Evolutionary conservation across 2,329 filamentous ascomycete genomes (phyloP).

Genomic region (Coniochaeta pulveracea): DNA sequence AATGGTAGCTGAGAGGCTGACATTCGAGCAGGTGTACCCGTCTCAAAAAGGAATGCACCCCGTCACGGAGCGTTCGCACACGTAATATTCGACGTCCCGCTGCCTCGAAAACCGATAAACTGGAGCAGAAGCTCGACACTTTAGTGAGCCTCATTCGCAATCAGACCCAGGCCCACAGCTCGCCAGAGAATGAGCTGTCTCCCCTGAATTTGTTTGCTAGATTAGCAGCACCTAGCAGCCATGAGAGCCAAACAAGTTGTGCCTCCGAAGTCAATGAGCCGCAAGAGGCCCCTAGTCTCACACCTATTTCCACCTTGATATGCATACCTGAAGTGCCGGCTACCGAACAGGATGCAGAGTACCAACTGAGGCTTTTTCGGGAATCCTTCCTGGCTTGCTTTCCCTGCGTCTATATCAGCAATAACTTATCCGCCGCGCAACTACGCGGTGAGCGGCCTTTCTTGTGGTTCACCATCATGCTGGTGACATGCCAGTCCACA

Average conservation of each 20-base stretch:
- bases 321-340: conserved; percentile 7
- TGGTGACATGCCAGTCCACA: conserved; percentile 29
- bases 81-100: conserved; percentile 19
- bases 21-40: conserved; percentile 20
- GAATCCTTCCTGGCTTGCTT: conserved; percentile 27
- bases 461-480: conserved; percentile 38
- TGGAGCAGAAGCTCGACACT: conserved; percentile 39
- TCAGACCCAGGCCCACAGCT: conserved; percentile 7
- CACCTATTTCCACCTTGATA: conserved; percentile 10
- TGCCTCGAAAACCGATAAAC: conserved; percentile 26
- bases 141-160: conserved; percentile 30
- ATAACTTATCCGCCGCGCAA: conserved; percentile 22
- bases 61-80: conserved; percentile 28
- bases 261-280: conserved; percentile 8
- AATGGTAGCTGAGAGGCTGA: conserved; percentile 5
- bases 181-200: not conserved
- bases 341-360: conserved; percentile 10
- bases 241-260: too few species aligned
- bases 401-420: conserved; percentile 30
- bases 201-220: too few species aligned
- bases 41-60: conserved; percentile 33
- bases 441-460: conserved; percentile 32
- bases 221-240: too few species aligned
- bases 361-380: conserved; percentile 26
- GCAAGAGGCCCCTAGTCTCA: conserved; percentile 20